phyloP scores from a whole-genome alignment of 305 asterid species.

The Fraxinus floribunda region DNA sequence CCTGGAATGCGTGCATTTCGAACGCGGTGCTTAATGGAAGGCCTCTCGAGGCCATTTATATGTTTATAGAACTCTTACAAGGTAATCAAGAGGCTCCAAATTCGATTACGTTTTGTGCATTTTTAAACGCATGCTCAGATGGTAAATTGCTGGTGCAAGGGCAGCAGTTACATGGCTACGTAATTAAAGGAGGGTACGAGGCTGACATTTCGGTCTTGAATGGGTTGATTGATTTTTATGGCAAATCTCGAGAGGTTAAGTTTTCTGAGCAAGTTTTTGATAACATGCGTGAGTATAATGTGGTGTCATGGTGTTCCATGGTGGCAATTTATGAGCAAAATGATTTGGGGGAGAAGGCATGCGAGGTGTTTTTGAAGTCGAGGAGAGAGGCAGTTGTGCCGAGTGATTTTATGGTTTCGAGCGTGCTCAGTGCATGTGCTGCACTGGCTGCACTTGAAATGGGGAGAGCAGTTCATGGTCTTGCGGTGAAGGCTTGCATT shows the following conservation, averaged over 20 bases:
- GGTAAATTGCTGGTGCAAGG: conserved; percentile 52
- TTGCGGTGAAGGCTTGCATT: conserved; percentile 73
- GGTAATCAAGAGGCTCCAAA: conserved; percentile 52
- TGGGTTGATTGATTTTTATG: conserved; percentile 80
- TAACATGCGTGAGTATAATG: conserved; percentile 47
- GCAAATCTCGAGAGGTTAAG: conserved; percentile 53
- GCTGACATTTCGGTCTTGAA: conserved; percentile 60
- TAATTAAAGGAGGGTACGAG: conserved; percentile 55
- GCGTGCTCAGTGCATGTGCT: conserved; percentile 85
- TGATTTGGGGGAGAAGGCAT: conserved; percentile 67
- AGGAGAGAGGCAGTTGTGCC: conserved; percentile 52
- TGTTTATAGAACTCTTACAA: conserved; percentile 51
- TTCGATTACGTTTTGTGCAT: conserved; percentile 76
- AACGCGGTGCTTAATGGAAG: conserved; percentile 61
- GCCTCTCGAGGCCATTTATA: conserved; percentile 43
- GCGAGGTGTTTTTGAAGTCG: conserved; percentile 46
- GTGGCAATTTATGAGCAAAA: conserved; percentile 75
- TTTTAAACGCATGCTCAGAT: conserved; percentile 76
- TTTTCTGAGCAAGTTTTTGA: conserved; percentile 54
- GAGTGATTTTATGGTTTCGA: conserved; percentile 68
- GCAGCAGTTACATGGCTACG: conserved; percentile 62
- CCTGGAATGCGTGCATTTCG: conserved; percentile 80
- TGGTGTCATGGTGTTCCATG: conserved; percentile 89
- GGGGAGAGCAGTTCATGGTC: conserved; percentile 66
- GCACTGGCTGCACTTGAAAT: conserved; percentile 69